These are phyloP conservation scores for Tulasnella sp. DNA, from an alignment of 768 basidiomycete species.

Conservation along the genomic window DNA sequence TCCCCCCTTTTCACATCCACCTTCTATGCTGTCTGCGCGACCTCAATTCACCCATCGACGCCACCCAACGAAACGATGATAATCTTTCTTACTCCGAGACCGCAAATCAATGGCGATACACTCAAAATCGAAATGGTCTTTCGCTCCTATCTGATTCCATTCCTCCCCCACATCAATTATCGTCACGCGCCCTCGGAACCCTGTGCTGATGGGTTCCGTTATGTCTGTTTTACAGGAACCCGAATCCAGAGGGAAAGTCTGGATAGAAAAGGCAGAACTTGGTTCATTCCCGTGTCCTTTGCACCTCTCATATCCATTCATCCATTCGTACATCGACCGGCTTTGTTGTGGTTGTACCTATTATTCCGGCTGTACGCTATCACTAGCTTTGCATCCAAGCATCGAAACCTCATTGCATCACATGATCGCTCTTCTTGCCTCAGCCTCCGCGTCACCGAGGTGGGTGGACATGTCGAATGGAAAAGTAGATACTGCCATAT, in stretches of 20 bases:
- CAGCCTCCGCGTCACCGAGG: too few relatives aligned
- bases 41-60: not conserved
- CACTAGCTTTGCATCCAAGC: too few relatives aligned
- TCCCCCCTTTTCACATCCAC: slow-evolving; percentile 14
- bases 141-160: slow-evolving; percentile 95
- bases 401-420: too few relatives aligned
- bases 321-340: not conserved
- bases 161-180: slow-evolving; percentile 19
- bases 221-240: slow-evolving; percentile 39
- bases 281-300: not conserved
- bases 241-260: slow-evolving; percentile 41
- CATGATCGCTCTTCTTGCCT: too few relatives aligned
- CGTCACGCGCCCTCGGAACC: not conserved
- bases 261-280: not conserved
- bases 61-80: slow-evolving; percentile 40
- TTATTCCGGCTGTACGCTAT: too few relatives aligned
- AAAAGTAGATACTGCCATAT: too few relatives aligned
- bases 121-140: slow-evolving; percentile 81
- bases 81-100: slow-evolving; percentile 78
- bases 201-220: slow-evolving; percentile 8
- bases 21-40: not conserved
- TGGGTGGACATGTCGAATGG: too few relatives aligned
- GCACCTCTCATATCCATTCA: not conserved
- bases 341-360: not conserved
- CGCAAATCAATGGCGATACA: slow-evolving; percentile 84